A percentile compares a stretch with the other conserved stretches of the same genome.
Conservation (phyloP, 805 yeast species). For the Priceomyces fermenticarens region DNA sequence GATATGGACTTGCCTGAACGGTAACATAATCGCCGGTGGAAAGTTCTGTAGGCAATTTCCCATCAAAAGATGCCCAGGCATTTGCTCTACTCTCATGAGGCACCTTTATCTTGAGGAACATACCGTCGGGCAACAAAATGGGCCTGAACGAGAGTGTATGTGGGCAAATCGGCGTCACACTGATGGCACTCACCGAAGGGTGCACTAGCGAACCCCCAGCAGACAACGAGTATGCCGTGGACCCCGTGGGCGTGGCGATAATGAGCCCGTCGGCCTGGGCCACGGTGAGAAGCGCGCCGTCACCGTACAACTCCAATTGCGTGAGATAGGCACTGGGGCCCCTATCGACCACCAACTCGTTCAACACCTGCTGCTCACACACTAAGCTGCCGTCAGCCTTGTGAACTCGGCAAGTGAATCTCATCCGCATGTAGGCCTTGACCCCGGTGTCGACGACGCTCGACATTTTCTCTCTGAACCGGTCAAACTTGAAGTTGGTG, state of each 20-base stretch:
- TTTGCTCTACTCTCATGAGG: slow-evolving; percentile 78
- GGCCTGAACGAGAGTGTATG: slow-evolving; percentile 94
- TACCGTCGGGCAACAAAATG: slow-evolving; percentile 88
- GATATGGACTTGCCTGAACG: slow-evolving; percentile 80
- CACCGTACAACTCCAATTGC: slow-evolving; percentile 85
- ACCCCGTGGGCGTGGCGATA: slow-evolving; percentile 92
- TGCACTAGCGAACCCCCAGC: slow-evolving; percentile 96
- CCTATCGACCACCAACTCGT: slow-evolving; percentile 87
- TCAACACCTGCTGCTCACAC: slow-evolving; percentile 73
- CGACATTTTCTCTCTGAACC: slow-evolving; percentile 58
- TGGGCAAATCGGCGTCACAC: slow-evolving; percentile 95
- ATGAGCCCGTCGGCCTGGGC: slow-evolving; percentile 95
- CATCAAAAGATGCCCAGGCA: slow-evolving; percentile 97
- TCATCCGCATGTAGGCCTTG: slow-evolving; percentile 73
- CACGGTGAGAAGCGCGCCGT: slow-evolving; percentile 77
- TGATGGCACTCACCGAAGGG: slow-evolving; percentile 88
- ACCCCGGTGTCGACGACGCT: slow-evolving; percentile 69
- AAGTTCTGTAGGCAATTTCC: slow-evolving; percentile 81
- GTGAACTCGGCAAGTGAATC: slow-evolving; percentile 77
- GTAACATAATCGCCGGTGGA: slow-evolving; percentile 81
- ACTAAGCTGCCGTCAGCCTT: slow-evolving; percentile 50
- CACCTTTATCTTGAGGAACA: slow-evolving; percentile 77
- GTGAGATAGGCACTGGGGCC: slow-evolving; percentile 94
- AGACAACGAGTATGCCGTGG: slow-evolving; percentile 91
- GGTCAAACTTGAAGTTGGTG: slow-evolving; percentile 80